A percentile compares a stretch with the other conserved stretches of the same genome.
phyloP scores from a whole-genome alignment of 2,329 filamentous ascomycete species.

The Fusarium chuoi region DNA sequence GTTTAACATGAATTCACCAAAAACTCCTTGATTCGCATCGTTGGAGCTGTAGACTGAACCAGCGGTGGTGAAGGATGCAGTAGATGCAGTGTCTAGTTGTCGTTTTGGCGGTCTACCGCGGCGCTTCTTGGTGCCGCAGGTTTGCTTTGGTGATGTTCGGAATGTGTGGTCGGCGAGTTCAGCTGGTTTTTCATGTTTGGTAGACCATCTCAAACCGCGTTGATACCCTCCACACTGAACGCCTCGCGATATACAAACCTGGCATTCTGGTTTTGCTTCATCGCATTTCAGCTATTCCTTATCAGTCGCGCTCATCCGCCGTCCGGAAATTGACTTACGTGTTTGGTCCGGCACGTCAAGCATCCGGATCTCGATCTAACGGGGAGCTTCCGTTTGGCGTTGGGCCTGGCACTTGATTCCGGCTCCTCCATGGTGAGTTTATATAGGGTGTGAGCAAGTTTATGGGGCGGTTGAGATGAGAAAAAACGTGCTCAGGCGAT shows the following conservation, averaged over 20 bases:
- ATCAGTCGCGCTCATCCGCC: not conserved
- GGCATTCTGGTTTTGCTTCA: conserved; percentile 37
- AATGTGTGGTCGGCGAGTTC: conserved; percentile 24
- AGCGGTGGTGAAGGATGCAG: not conserved
- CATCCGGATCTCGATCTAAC: conserved; percentile 28
- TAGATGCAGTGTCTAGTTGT: not conserved
- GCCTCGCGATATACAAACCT: conserved; percentile 35
- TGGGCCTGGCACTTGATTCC: not conserved
- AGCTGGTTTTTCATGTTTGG: conserved; percentile 32
- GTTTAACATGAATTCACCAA: conserved; percentile 21
- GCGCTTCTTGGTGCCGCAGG: conserved; percentile 5
- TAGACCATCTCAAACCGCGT: conserved; percentile 36
- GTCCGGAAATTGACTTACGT: conserved; percentile 3
- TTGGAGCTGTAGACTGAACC: not conserved
- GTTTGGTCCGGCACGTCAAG: conserved; percentile 31
- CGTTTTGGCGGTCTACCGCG: conserved; percentile 24
- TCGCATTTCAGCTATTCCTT: conserved; percentile 41
- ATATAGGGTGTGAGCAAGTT: not conserved
- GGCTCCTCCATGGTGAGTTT: not conserved
- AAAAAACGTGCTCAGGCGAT: conserved; percentile 8
- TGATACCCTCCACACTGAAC: conserved; percentile 39
- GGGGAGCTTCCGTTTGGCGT: conserved; percentile 17
- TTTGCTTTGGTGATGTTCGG: not conserved
- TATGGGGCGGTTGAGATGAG: not conserved
- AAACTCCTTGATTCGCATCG: conserved; percentile 1